These are phyloP conservation scores for Myriosclerotinia scirpicola DNA, from an alignment of 2,329 filamentous ascomycete genomes.

Conservation along the genomic window DNA sequence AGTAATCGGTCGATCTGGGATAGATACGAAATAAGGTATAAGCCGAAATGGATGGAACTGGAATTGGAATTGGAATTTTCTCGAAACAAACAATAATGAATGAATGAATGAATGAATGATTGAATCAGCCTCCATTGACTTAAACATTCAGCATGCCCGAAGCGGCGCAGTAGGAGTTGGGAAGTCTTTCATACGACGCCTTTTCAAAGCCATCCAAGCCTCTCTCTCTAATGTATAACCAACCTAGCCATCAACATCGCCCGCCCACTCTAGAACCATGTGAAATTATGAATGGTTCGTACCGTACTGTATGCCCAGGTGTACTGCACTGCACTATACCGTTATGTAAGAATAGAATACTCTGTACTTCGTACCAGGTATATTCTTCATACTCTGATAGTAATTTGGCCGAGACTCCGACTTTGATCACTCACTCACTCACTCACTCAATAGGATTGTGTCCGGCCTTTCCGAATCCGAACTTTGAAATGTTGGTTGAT, in stretches of 20 bases:
- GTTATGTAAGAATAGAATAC: neutral
- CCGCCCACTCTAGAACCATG: too few relatives aligned
- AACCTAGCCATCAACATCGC: neutral
- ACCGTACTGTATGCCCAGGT: too few relatives aligned
- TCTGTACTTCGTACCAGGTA: neutral
- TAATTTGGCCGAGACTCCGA: conserved; percentile 11
- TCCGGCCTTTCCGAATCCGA: conserved; percentile 11
- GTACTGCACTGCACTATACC: neutral
- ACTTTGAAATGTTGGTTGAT: conserved; percentile 1
- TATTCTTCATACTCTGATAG: neutral
- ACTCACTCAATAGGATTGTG: neutral
- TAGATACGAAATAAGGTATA: too few relatives aligned
- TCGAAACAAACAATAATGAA: neutral
- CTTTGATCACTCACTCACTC: neutral
- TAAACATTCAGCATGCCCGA: conserved; percentile 15
- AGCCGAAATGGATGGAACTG: neutral
- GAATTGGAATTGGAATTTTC: neutral
- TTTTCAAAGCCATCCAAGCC: conserved; percentile 9
- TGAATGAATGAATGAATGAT: neutral
- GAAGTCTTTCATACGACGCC: conserved; percentile 10
- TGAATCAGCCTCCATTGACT: conserved; percentile 2
- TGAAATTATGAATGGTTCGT: too few relatives aligned
- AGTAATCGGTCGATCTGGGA: too few relatives aligned
- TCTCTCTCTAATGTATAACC: too few relatives aligned
- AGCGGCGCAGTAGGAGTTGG: conserved; percentile 7